Percentiles rank a stretch among this genome's conserved stretches.
Evolutionary conservation across 352 stramenopile genomes (phyloP).

Genomic region (Globisporangium irregulare): DNA sequence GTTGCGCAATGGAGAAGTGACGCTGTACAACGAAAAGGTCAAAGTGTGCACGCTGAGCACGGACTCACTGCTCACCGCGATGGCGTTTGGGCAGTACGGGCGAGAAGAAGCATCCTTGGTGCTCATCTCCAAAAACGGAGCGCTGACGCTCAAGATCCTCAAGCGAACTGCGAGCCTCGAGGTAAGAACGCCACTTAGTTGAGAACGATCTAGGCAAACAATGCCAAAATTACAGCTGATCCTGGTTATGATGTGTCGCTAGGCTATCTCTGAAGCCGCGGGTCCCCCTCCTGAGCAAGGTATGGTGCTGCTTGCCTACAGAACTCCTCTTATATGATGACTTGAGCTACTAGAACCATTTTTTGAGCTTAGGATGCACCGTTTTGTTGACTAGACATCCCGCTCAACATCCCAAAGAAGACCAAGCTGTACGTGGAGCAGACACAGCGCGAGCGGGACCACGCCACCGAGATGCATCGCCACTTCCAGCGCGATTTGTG

Average conservation of each 20-base stretch:
- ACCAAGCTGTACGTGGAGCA: slow-evolving; percentile 94
- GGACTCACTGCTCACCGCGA: slow-evolving; percentile 66
- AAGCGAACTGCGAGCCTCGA: slow-evolving; percentile 83
- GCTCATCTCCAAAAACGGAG: slow-evolving; percentile 75
- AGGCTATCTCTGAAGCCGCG: slow-evolving; percentile 59
- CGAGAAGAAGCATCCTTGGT: slow-evolving; percentile 86
- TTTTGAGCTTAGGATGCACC: neutral
- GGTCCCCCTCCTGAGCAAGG: slow-evolving; percentile 85
- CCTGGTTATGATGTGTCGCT: neutral
- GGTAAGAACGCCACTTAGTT: slow-evolving; percentile 6
- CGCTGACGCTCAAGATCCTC: slow-evolving; percentile 86
- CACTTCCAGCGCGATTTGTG: slow-evolving; percentile 91
- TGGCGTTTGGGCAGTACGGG: slow-evolving; percentile 87
- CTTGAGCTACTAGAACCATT: neutral
- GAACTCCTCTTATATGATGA: neutral
- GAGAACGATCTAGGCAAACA: neutral
- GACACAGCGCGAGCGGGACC: slow-evolving; percentile 87
- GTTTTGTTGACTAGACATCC: slow-evolving; percentile 56
- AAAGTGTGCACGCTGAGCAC: slow-evolving; percentile 71
- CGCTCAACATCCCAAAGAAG: slow-evolving; percentile 91
- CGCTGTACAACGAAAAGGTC: slow-evolving; percentile 88
- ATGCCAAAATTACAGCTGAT: neutral
- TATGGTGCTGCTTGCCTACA: slow-evolving; percentile 2
- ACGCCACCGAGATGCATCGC: slow-evolving; percentile 89
- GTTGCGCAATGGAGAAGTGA: slow-evolving; percentile 80